Evolutionary conservation across 73 alveolate genomes (phyloP).

Genomic region (Tetrahymena malaccensis): DNA sequence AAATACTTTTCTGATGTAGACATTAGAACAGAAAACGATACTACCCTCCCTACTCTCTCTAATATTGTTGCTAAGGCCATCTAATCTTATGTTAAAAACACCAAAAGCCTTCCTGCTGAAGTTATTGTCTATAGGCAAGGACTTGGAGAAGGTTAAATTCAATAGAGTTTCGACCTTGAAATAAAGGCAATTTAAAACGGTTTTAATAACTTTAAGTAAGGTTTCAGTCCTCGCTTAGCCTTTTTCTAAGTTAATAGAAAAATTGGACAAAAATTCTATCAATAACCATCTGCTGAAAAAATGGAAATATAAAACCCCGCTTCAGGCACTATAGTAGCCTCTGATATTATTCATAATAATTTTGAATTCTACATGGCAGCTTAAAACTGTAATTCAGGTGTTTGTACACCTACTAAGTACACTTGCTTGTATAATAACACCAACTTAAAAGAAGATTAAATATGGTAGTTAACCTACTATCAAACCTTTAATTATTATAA

Average conservation of each 20-base stretch:
- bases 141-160: conserved; percentile 4
- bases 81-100: neutral
- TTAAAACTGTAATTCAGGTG: conserved; percentile 62
- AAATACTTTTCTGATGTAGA: conserved; percentile 12
- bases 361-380: conserved; percentile 72
- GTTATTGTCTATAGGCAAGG: conserved; percentile 27
- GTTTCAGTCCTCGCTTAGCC: conserved; percentile 1
- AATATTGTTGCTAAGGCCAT: neutral
- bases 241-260: conserved; percentile 53
- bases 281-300: conserved; percentile 4
- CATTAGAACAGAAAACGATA: neutral
- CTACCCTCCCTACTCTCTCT: neutral
- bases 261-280: conserved; percentile 50
- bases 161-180: neutral
- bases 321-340: conserved; percentile 76
- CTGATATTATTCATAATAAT: conserved; percentile 40
- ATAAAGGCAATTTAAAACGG: neutral
- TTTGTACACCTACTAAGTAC: conserved; percentile 75
- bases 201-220: too few relatives aligned
- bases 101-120: neutral
- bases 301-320: conserved; percentile 40
- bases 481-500: too few relatives aligned
- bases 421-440: conserved; percentile 60
- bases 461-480: conserved; percentile 54
- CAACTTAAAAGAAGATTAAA: conserved; percentile 20